phyloP scores from a whole-genome alignment of 768 basidiomycete species.

The Naganishia kalamii region DNA sequence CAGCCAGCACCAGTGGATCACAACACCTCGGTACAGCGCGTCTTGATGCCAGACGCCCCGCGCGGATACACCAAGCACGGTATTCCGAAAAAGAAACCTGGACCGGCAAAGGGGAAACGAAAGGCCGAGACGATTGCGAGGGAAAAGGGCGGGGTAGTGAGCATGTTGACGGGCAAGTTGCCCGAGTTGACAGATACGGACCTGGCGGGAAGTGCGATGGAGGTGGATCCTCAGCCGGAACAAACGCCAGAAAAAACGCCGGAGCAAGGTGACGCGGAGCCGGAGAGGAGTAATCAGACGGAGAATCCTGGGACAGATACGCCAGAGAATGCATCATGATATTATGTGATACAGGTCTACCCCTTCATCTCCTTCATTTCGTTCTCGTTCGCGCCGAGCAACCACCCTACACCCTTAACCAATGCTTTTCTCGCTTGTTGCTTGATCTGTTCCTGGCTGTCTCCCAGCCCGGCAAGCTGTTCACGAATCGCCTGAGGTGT shows the following conservation, averaged over 20 bases:
- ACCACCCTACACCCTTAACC: slow-evolving; percentile 90
- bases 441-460: slow-evolving; percentile 50
- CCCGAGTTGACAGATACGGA: background rate
- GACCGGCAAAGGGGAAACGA: background rate
- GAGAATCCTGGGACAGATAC: background rate
- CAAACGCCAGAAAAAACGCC: too few species aligned
- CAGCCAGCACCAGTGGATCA: background rate
- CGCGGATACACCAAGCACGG: background rate
- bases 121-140: background rate
- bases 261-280: background rate
- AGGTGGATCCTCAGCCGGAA: too few species aligned
- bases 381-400: slow-evolving; percentile 71
- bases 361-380: slow-evolving; percentile 30
- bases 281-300: background rate
- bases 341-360: background rate
- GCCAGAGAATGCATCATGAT: background rate
- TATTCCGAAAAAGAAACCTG: background rate
- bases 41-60: slow-evolving; percentile 2
- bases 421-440: slow-evolving; percentile 70
- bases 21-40: background rate
- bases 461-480: slow-evolving; percentile 30
- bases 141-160: background rate
- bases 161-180: background rate
- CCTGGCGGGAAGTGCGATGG: background rate
- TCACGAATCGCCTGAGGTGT: slow-evolving; percentile 27